Base-by-base conservation (phyloP, 2,329 filamentous ascomycete species). In the Aspergillus luchuensis region DNA sequence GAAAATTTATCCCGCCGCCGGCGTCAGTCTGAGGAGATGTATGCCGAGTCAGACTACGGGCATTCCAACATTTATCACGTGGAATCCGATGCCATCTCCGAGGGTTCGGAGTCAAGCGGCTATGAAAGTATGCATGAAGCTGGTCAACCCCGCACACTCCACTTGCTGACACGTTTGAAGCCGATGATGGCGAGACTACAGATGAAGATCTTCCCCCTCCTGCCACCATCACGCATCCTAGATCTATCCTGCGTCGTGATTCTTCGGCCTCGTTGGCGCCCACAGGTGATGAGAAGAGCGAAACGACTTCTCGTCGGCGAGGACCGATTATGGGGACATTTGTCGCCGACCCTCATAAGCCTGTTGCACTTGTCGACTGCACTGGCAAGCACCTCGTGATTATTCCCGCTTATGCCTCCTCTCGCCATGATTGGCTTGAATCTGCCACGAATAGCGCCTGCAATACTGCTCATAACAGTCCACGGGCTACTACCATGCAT, bases 181-280 rank as follows among this genome's bases (percentile, higher is more conserved):
- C 83, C 70, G 84, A 86, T 73, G 81, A 85, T 73, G 83, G 84
- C 72, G 84, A 86, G 66, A 86, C 84, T 57, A 86, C 84, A 72
- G 84, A 87, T 72, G 84, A 86, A 71, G 83, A 86, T 68, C 77
- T 81, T 52, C 80, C 78, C 63, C 79, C 76, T 60, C 80, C 75
- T 59, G 79, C 76, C 50, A 81, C 74, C 64, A 82, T 78, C 66
- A 79, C 74, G 66, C 80, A 76, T 69, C 82, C 75, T 45, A 76
- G 78, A 49, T 80, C 80, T 56, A 79, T 86, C 17, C 76, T 86
- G 59, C 82, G 79, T 63, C 79, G 81, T 19, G 79, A 82, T 56
- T 80, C 78, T 2, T 76, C 74, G 38, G 75, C 75, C 36, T 80
- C 79, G 4, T 74, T 83, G 38, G 77, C 79, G 19, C 76, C 78